A percentile compares a stretch with the other conserved stretches of the same genome.
Conservation (phyloP, 805 yeast genomes). For the Yamadazyma scolyti region DNA sequence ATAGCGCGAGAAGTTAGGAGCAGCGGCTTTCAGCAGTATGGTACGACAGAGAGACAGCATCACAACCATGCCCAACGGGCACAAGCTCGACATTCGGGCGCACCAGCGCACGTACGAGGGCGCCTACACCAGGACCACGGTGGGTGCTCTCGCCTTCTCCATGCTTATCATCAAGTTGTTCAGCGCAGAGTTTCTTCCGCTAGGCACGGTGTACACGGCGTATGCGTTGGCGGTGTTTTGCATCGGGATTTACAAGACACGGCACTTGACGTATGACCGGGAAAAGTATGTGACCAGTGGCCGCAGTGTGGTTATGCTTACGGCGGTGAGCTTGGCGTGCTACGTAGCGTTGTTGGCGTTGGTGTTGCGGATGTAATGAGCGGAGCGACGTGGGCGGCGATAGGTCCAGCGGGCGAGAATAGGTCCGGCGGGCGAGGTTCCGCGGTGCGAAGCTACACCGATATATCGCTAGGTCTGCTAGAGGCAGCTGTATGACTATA, state of each 20-base stretch:
- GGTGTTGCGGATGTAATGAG: slow-evolving; percentile 37
- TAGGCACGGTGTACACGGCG: slow-evolving; percentile 62
- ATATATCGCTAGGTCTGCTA: no score
- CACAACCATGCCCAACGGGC: slow-evolving; percentile 22
- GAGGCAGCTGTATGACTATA: no score
- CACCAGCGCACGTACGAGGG: slow-evolving; percentile 85
- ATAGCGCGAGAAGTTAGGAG: slow-evolving; percentile 2
- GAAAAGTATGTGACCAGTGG: slow-evolving; percentile 60
- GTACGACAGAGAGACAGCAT: slow-evolving; percentile 11
- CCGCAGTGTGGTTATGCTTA: slow-evolving; percentile 50
- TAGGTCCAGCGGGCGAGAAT: slow-evolving; percentile 74
- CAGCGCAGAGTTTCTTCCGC: slow-evolving; percentile 57
- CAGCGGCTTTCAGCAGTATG: slow-evolving; percentile 7
- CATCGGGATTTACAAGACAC: slow-evolving; percentile 35
- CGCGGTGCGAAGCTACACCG: no score
- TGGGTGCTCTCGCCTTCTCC: slow-evolving; percentile 65
- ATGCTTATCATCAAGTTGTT: slow-evolving; percentile 63
- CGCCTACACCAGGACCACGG: slow-evolving; percentile 71
- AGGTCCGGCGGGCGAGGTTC: no score
- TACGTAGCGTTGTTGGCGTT: slow-evolving; percentile 52
- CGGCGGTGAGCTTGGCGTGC: slow-evolving; percentile 46
- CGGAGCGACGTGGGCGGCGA: slow-evolving; percentile 9
- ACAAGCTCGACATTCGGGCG: slow-evolving; percentile 55
- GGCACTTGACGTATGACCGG: slow-evolving; percentile 28
- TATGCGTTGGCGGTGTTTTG: slow-evolving; percentile 48